Percentiles rank a stretch among this genome's conserved stretches.
Conservation (phyloP, 2,329 filamentous ascomycete species). For the Cladosporium sp. region DNA sequence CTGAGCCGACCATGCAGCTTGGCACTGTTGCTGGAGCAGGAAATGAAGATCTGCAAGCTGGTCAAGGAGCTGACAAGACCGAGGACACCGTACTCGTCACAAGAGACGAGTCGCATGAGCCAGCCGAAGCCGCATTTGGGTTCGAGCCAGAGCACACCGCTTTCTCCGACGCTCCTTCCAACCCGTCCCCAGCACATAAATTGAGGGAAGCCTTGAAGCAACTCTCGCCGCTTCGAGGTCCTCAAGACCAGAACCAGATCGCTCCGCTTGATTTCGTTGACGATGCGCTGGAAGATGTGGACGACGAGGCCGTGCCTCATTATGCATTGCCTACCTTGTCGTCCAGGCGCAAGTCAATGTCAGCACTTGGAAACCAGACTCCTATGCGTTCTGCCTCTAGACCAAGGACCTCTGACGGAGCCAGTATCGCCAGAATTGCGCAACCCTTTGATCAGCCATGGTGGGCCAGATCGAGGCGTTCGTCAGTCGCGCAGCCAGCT, state of each 20-base stretch:
- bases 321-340: constrained; percentile 31
- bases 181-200: too few relatives aligned
- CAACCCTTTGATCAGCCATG: constrained; percentile 21
- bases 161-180: too few relatives aligned
- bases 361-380: constrained; percentile 20
- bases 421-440: constrained; percentile 21
- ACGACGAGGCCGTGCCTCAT: constrained; percentile 19
- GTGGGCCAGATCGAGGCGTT: constrained; percentile 15
- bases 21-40: neutral
- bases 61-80: neutral
- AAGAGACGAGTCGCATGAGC: neutral
- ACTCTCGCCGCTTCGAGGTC: neutral
- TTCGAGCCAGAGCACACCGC: neutral
- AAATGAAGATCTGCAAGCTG: neutral
- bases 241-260: neutral
- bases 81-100: constrained; percentile 12
- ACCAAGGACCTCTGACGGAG: constrained; percentile 29
- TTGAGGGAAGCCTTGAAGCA: too few relatives aligned
- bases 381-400: constrained; percentile 14
- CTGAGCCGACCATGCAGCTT: constrained; percentile 17
- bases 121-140: neutral
- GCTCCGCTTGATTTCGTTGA: neutral
- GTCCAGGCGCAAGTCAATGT: constrained; percentile 31
- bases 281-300: constrained; percentile 12
- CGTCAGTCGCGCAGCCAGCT: neutral